These are phyloP conservation scores for Leccinum disarticulatum DNA, from an alignment of 768 basidiomycete genomes.

Conservation along the genomic window DNA sequence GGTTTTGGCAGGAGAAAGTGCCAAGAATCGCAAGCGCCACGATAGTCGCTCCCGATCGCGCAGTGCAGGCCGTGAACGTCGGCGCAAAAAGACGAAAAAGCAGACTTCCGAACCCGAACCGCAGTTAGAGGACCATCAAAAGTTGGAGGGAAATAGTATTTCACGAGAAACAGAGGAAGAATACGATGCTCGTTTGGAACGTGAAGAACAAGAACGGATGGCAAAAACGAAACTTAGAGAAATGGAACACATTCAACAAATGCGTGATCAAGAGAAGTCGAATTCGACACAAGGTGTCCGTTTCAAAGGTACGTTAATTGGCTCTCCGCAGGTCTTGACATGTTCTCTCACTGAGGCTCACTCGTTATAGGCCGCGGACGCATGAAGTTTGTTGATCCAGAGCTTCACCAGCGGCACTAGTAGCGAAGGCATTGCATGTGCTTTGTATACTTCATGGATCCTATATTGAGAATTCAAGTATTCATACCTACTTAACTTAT, in stretches of 20 bases:
- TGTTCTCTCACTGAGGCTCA: not conserved
- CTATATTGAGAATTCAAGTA: not conserved
- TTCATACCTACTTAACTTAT: not conserved
- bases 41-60: constrained; percentile 26
- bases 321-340: not conserved
- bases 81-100: constrained; percentile 29
- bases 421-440: constrained; percentile 6
- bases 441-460: constrained; percentile 2
- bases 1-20: constrained; percentile 6
- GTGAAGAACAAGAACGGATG: constrained; percentile 62
- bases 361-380: constrained; percentile 51
- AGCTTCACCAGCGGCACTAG: constrained; percentile 34
- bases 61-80: constrained; percentile 29
- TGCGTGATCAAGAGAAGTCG: constrained; percentile 30
- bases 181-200: constrained; percentile 66
- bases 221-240: constrained; percentile 47
- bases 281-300: constrained; percentile 47
- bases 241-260: constrained; percentile 47
- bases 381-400: constrained; percentile 69
- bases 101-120: constrained; percentile 6
- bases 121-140: constrained; percentile 10
- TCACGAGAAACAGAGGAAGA: constrained; percentile 66
- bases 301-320: constrained; percentile 54
- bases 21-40: constrained; percentile 23
- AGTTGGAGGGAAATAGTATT: constrained; percentile 6